Conservation (phyloP, 75 land plant species). For the Pinus taeda region DNA sequence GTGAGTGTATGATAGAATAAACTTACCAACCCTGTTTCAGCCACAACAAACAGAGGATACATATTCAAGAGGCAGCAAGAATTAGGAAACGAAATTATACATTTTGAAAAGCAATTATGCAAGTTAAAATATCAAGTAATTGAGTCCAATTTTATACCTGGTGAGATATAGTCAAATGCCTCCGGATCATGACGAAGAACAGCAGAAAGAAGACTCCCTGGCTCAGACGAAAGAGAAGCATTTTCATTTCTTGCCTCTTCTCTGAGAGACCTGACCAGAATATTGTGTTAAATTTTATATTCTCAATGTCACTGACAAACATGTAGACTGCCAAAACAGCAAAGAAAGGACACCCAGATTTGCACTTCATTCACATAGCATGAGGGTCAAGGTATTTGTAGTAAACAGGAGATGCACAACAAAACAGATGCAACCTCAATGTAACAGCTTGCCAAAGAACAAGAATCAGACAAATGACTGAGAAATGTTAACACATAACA, state of each 20-base stretch:
- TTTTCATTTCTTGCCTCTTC: constrained; percentile 22
- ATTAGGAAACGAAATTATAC: neutral
- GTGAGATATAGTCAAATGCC: constrained; percentile 57
- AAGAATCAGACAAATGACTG: neutral
- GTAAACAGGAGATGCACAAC: neutral
- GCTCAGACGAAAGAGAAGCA: constrained; percentile 24
- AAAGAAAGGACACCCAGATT: neutral
- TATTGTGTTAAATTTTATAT: neutral
- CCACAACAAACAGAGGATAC: neutral
- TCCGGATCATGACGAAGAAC: constrained; percentile 59
- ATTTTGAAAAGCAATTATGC: constrained; percentile 3
- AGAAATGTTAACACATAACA: neutral
- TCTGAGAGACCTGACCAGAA: constrained; percentile 27
- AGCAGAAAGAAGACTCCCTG: constrained; percentile 52
- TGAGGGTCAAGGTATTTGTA: neutral
- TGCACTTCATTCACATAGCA: neutral
- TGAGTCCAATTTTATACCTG: constrained; percentile 38
- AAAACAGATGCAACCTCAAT: neutral
- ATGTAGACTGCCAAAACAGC: neutral
- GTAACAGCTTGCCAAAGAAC: neutral
- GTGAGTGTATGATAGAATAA: no score
- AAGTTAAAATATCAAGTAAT: neutral
- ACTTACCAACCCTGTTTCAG: no score
- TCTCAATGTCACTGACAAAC: neutral
- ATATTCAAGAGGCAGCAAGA: neutral